Evolutionary conservation across 768 basidiomycete species (phyloP), one percentile per base, ranked within the genome.

Genomic region (Suillus bovinus): DNA sequence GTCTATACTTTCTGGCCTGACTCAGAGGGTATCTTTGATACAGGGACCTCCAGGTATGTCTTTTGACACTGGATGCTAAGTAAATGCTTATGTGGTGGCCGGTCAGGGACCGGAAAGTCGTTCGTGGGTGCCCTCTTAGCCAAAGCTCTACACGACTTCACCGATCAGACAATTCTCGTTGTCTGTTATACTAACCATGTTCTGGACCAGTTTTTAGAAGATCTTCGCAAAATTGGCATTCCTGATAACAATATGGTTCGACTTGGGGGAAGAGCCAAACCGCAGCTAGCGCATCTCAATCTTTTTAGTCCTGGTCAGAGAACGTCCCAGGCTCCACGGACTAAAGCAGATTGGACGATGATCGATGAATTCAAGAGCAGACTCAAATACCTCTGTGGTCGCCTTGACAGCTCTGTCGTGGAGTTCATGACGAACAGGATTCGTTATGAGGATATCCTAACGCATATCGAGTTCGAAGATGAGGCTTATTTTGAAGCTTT

Each of bases 121-220:
- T 87, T 86, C 67, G 82, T 87, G 36, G 86, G 87, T 1, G 84
- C 84, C 0, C 73, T 87, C 0, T 68, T 87, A 4, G 84, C 84
- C 0, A 87, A 86, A 62, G 70, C 78, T 16, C 69, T 86, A 5
- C 80, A 86, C 60, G 77, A 82, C n/a, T 70, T 69, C 58, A 80
- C 80, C 0, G 20, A 63, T 0, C 71, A 75, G 41, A 82, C 69
- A 0, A 86, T 88, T 34, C 78, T 88, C 13, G 84, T 88, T 9
- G 82, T 86, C 39, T 87, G 85, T 67, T 88, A 82, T 61, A 88
- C 86, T 0, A 88, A 88, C 62, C 87, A 88, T 63, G 87, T 86
- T 0, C 78, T 88, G 0, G 87, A 88, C 66, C 82, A 86, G 57
- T 84, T 88, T 53, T 75, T 88, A 16, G 80, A 82, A 42, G 81